A percentile compares a stretch with the other conserved stretches of the same genome.
These are phyloP conservation scores for Malus asiatica DNA, from an alignment of 306 rosid species.

Conservation along the genomic window DNA sequence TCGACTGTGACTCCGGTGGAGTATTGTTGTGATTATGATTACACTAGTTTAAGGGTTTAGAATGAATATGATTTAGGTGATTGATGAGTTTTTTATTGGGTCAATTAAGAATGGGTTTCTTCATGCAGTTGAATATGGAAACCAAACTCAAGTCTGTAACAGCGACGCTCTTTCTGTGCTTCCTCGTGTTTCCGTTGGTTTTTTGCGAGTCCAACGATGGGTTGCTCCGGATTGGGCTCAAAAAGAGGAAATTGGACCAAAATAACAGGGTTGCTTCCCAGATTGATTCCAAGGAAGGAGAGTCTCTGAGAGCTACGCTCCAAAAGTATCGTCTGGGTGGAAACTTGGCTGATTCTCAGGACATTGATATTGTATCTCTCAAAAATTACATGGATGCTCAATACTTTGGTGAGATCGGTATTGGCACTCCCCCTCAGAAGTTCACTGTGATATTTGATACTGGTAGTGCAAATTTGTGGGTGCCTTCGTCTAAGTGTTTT, in stretches of 20 bases:
- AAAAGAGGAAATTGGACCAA: slow-evolving; percentile 38
- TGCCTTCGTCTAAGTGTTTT: slow-evolving; percentile 75
- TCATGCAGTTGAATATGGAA: slow-evolving; percentile 34
- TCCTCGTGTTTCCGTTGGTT: slow-evolving; percentile 38
- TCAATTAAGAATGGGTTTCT: neutral
- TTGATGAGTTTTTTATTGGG: neutral
- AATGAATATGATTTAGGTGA: neutral
- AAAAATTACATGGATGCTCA: slow-evolving; percentile 91
- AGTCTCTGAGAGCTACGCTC: slow-evolving; percentile 6
- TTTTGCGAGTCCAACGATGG: slow-evolving; percentile 40
- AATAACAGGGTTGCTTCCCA: slow-evolving; percentile 37
- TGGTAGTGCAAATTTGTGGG: slow-evolving; percentile 87
- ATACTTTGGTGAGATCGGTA: slow-evolving; percentile 82
- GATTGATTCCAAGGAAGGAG: slow-evolving; percentile 40
- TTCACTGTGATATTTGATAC: slow-evolving; percentile 79
- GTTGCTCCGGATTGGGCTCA: slow-evolving; percentile 45
- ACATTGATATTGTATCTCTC: slow-evolving; percentile 49
- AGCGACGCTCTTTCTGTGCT: slow-evolving; percentile 27
- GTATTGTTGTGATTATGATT: neutral
- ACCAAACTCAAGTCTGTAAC: slow-evolving; percentile 4
- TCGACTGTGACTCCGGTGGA: neutral
- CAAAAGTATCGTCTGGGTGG: slow-evolving; percentile 23
- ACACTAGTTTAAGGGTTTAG: neutral
- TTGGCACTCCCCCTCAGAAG: slow-evolving; percentile 78
- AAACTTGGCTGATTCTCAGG: slow-evolving; percentile 25